A percentile compares a stretch with the other conserved stretches of the same genome.
Evolutionary conservation across 1,284 basidiomycete genomes (phyloP).

Genomic region (Flammula alnicola): DNA sequence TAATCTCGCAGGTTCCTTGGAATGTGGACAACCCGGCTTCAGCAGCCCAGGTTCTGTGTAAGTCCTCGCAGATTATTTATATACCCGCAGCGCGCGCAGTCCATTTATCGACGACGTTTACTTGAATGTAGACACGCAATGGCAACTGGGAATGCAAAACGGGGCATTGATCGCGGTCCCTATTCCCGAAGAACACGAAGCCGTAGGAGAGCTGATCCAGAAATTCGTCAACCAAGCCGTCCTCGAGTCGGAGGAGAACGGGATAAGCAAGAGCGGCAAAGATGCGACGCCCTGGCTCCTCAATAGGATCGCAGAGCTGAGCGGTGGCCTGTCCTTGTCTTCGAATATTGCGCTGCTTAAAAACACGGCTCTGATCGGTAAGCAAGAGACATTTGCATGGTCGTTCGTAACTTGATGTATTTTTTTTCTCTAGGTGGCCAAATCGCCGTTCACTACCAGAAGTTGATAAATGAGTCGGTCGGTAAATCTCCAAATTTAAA

Average conservation of each 20-base stretch:
- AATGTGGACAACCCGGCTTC: conserved; percentile 59
- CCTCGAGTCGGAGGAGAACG: conserved; percentile 80
- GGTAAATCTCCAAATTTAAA: conserved; percentile 22
- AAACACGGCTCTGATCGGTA: conserved; percentile 90
- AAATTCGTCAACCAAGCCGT: conserved; percentile 86
- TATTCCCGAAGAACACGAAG: conserved; percentile 82
- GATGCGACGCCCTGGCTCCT: conserved; percentile 97
- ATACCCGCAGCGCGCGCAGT: too few species aligned
- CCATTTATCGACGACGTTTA: too few species aligned
- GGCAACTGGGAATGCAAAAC: conserved; percentile 66
- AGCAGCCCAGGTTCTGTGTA: conserved; percentile 77
- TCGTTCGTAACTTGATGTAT: not conserved
- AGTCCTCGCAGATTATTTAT: conserved; percentile 31
- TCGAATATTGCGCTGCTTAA: conserved; percentile 88
- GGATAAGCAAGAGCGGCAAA: conserved; percentile 85
- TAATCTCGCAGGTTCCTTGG: conserved; percentile 66
- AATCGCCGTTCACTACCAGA: conserved; percentile 82
- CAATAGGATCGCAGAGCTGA: conserved; percentile 83
- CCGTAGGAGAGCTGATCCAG: conserved; percentile 75
- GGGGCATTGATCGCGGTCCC: conserved; percentile 89
- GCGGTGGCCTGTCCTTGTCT: conserved; percentile 72
- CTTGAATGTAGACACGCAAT: conserved; percentile 62
- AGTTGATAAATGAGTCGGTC: conserved; percentile 48
- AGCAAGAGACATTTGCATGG: conserved; percentile 25
- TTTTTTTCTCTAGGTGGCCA: conserved; percentile 61